phyloP scores from a whole-genome alignment of 2,329 filamentous ascomycete genomes.

The Aspergillus caelatus region DNA sequence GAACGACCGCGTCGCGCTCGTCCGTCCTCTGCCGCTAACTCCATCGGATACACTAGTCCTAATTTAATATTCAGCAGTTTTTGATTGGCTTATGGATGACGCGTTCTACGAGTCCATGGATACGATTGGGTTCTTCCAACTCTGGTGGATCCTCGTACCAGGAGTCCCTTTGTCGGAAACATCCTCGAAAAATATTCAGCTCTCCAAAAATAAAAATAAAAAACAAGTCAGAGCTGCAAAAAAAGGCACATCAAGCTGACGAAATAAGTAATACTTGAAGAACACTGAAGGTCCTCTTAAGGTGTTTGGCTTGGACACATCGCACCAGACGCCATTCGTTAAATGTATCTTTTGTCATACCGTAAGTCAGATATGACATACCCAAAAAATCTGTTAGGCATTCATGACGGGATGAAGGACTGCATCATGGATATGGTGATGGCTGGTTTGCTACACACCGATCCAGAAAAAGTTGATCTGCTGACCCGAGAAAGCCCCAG shows the following conservation, averaged over 20 bases:
- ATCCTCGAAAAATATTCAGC: conserved; percentile 14
- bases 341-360: conserved; percentile 18
- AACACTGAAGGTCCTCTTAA: not conserved
- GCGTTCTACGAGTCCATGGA: conserved; percentile 21
- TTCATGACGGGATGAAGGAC: conserved; percentile 18
- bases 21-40: conserved; percentile 40
- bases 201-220: conserved; percentile 14
- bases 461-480: conserved; percentile 21
- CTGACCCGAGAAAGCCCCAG: conserved; percentile 28
- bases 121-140: conserved; percentile 27
- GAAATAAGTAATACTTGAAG: not conserved
- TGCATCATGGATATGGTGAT: conserved; percentile 13
- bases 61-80: conserved; percentile 31
- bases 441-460: conserved; percentile 13
- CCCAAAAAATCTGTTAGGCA: conserved; percentile 24
- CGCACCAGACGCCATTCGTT: conserved; percentile 6
- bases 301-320: not conserved
- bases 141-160: conserved; percentile 26
- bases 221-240: not conserved
- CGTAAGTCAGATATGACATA: conserved; percentile 26
- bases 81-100: conserved; percentile 36
- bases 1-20: conserved; percentile 36
- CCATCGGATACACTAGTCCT: conserved; percentile 39
- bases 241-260: no score
- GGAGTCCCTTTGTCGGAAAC: conserved; percentile 26